Evolutionary conservation across 768 basidiomycete genomes (phyloP).

Genomic region (Pleurotus eryngii): DNA sequence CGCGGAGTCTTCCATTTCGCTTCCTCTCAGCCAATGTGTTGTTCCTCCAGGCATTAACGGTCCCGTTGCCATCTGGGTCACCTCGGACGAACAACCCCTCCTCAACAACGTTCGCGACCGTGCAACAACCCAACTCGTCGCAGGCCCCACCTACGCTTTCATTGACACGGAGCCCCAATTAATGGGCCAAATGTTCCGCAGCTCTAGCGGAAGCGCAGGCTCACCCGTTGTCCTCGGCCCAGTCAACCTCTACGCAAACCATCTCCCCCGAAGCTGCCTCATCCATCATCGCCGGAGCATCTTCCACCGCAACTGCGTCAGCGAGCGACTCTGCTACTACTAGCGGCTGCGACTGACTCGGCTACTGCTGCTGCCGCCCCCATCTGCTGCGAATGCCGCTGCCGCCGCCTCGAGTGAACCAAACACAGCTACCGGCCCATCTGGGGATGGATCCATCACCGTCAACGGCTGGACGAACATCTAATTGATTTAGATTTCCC

Average conservation of each 20-base stretch:
- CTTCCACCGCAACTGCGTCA: conserved; percentile 21
- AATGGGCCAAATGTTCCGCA: conserved; percentile 44
- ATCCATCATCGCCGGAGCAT: conserved; percentile 17
- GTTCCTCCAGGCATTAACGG: conserved; percentile 71
- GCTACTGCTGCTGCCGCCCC: conserved; percentile 12
- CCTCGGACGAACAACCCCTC: conserved; percentile 58
- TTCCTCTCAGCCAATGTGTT: conserved; percentile 58
- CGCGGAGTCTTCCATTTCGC: conserved; percentile 45
- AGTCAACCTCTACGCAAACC: conserved; percentile 16
- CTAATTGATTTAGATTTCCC: conserved; percentile 7
- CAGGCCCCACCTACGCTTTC: conserved; percentile 70
- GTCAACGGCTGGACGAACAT: conserved; percentile 44
- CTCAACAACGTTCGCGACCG: conserved; percentile 59
- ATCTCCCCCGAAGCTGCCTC: conserved; percentile 16
- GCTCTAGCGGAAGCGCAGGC: conserved; percentile 4
- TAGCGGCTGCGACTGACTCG: conserved; percentile 28
- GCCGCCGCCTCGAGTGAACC: conserved; percentile 27
- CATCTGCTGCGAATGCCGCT: conserved; percentile 14
- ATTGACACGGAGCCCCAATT: conserved; percentile 56
- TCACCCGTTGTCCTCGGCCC: conserved; percentile 11
- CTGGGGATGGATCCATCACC: conserved; percentile 37
- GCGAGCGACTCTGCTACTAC: conserved; percentile 30
- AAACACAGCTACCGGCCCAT: conserved; percentile 38
- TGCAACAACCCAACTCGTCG: conserved; percentile 51
- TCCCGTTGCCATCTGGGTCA: conserved; percentile 71